Conservation (phyloP, 2,329 filamentous ascomycete genomes). For the Aspergillus oerlinghausenensis region DNA sequence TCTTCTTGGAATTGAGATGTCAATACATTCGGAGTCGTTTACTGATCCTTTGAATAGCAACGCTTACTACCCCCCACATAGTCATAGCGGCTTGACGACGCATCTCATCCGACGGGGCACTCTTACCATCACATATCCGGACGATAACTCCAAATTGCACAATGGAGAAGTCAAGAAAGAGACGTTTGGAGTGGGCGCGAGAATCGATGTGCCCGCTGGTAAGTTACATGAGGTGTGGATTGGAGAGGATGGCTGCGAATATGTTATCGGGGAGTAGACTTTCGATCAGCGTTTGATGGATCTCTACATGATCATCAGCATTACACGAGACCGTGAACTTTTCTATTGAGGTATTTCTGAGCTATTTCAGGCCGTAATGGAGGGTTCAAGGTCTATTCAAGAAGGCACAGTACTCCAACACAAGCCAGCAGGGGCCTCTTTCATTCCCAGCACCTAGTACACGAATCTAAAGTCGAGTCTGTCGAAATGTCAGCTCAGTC, state of each 20-base stretch:
- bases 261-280: conserved; percentile 54
- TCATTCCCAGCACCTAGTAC: conserved; percentile 18
- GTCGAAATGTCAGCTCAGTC: neutral
- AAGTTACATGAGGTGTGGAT: conserved; percentile 60
- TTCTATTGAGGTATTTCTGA: too few species aligned
- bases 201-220: conserved; percentile 55
- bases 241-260: conserved; percentile 54
- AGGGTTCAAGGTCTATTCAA: neutral
- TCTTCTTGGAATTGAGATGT: conserved; percentile 5
- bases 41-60: conserved; percentile 39
- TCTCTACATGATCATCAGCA: neutral
- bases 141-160: conserved; percentile 38
- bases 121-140: conserved; percentile 56
- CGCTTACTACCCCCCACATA: conserved; percentile 57
- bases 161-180: conserved; percentile 41
- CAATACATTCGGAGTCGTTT: neutral
- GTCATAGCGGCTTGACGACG: conserved; percentile 52
- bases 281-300: neutral
- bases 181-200: conserved; percentile 51
- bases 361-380: too few species aligned
- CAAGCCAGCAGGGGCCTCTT: conserved; percentile 4
- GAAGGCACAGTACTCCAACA: neutral
- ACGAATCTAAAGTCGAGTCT: conserved; percentile 38
- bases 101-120: conserved; percentile 55
- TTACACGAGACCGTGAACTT: too few species aligned